These are phyloP conservation scores for Nakazawaea molendinolei DNA, from an alignment of 805 yeast species.

Conservation along the genomic window DNA sequence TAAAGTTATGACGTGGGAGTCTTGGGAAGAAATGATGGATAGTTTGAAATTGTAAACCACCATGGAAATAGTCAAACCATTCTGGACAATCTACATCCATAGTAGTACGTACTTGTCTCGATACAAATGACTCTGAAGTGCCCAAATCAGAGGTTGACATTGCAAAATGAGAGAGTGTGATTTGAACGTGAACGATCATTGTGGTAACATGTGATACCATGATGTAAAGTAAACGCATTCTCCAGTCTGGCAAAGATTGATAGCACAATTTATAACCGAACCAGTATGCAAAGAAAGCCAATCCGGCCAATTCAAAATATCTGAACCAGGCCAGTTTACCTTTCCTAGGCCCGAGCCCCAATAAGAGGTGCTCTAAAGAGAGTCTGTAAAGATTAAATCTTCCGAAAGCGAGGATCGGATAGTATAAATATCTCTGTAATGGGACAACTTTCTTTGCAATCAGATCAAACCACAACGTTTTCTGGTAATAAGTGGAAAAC, in stretches of 20 bases:
- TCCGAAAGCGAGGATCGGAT: conserved; percentile 76
- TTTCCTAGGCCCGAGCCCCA: conserved; percentile 71
- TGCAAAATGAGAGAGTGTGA: conserved; percentile 84
- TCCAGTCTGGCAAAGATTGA: conserved; percentile 43
- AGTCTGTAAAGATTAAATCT: conserved; percentile 78
- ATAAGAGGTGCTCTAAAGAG: conserved; percentile 69
- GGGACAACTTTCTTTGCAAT: conserved; percentile 53
- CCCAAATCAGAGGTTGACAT: conserved; percentile 91
- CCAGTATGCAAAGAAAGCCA: conserved; percentile 71
- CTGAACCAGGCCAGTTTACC: conserved; percentile 88
- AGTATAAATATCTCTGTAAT: conserved; percentile 64
- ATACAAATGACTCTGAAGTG: conserved; percentile 67
- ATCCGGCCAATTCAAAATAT: conserved; percentile 68
- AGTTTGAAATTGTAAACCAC: conserved; percentile 89
- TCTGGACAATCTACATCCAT: conserved; percentile 94
- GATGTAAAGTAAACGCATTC: conserved; percentile 52
- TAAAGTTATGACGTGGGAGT: conserved; percentile 79
- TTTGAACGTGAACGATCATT: conserved; percentile 91
- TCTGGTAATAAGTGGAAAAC: conserved; percentile 76
- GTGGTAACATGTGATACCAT: conserved; percentile 74
- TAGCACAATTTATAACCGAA: conserved; percentile 60
- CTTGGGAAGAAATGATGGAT: conserved; percentile 88
- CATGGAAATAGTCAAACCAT: conserved; percentile 88
- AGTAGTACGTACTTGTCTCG: conserved; percentile 80
- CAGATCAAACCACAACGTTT: conserved; percentile 58